These are phyloP conservation scores for Populus nigra DNA, from an alignment of 345 rosid genomes.

Conservation along the genomic window DNA sequence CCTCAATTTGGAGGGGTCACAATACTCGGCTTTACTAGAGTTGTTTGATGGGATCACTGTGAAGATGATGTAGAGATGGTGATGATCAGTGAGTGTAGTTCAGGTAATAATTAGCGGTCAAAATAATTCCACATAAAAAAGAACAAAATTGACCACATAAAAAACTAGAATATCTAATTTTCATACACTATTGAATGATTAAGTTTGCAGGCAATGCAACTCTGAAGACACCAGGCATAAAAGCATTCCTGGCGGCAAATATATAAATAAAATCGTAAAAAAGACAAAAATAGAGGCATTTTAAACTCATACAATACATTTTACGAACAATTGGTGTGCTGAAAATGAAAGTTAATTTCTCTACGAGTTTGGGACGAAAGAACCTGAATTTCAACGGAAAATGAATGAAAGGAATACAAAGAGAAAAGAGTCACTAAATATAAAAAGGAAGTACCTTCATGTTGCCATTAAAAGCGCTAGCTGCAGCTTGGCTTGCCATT, in stretches of 20 bases:
- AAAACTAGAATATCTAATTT: not conserved
- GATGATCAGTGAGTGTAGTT: not conserved
- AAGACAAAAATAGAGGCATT: not conserved
- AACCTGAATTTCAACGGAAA: not conserved
- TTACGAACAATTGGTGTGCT: conserved; percentile 32
- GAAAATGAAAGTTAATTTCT: not conserved
- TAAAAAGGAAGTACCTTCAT: conserved; percentile 34
- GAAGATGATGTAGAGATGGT: not conserved
- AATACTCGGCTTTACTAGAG: too few relatives aligned
- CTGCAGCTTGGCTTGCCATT: conserved; percentile 55
- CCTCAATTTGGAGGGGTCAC: too few relatives aligned
- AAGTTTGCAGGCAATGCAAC: not conserved
- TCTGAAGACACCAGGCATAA: not conserved
- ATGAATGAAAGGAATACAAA: not conserved
- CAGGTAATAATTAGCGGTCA: not conserved
- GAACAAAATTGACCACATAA: not conserved
- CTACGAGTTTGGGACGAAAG: too few relatives aligned
- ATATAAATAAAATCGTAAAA: not conserved
- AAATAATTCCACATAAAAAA: not conserved
- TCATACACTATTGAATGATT: not conserved
- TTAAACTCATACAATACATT: conserved; percentile 8
- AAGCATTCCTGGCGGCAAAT: not conserved
- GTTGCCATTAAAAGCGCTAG: conserved; percentile 49
- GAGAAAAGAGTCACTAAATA: not conserved
- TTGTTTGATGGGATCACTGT: too few relatives aligned